Conservation (phyloP, 179 eudicot species). For the Amaranthus tricolor region DNA sequence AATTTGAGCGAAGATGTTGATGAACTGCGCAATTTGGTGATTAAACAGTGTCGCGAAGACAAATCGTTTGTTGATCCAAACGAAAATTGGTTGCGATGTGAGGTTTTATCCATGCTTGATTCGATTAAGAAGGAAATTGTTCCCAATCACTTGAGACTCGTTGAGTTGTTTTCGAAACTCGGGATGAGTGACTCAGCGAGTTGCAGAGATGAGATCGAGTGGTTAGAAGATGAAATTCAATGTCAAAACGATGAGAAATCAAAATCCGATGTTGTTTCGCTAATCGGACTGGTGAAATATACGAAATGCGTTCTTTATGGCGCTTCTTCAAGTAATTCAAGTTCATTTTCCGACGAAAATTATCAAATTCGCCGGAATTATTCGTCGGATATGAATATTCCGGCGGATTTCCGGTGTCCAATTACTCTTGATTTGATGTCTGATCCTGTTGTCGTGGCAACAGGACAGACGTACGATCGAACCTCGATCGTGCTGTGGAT, state of each 20-base stretch:
- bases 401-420: slow-evolving; percentile 81
- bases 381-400: slow-evolving; percentile 46
- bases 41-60: slow-evolving; percentile 51
- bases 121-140: slow-evolving; percentile 54
- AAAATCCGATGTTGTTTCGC: slow-evolving; percentile 49
- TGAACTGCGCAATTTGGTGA: slow-evolving; percentile 52
- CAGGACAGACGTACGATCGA: slow-evolving; percentile 89
- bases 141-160: slow-evolving; percentile 52
- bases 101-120: slow-evolving; percentile 51
- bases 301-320: slow-evolving; percentile 79
- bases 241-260: slow-evolving; percentile 61
- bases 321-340: slow-evolving; percentile 29
- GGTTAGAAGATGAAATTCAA: slow-evolving; percentile 71
- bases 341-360: slow-evolving; percentile 26
- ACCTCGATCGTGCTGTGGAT: slow-evolving; percentile 62
- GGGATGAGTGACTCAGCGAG: slow-evolving; percentile 60
- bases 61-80: slow-evolving; percentile 33
- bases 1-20: slow-evolving; percentile 59
- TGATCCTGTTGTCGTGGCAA: slow-evolving; percentile 83
- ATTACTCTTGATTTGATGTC: slow-evolving; percentile 74
- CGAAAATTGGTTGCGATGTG: slow-evolving; percentile 41
- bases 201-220: slow-evolving; percentile 67
- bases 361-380: slow-evolving; percentile 31
- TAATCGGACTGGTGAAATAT: slow-evolving; percentile 78
- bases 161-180: slow-evolving; percentile 45